phyloP scores from a whole-genome alignment of 306 rosid genomes.

The Cicer cuneatum region DNA sequence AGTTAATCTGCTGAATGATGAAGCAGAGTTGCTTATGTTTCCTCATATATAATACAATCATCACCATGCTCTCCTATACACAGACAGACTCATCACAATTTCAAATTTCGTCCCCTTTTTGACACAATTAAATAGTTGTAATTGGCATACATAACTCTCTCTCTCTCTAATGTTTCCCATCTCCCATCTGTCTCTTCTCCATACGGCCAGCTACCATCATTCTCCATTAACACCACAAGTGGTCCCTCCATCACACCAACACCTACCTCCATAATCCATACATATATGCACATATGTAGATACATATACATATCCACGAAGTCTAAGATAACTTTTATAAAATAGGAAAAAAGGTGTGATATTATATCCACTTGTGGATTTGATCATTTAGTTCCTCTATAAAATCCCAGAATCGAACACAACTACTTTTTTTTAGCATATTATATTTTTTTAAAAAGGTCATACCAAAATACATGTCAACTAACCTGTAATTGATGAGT shows the following conservation, averaged over 20 bases:
- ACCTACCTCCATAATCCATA: slow-evolving; percentile 51
- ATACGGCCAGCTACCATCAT: slow-evolving; percentile 66
- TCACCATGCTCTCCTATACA: slow-evolving; percentile 56
- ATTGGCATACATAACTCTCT: slow-evolving; percentile 68
- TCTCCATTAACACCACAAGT: slow-evolving; percentile 64
- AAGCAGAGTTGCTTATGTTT: slow-evolving; percentile 51
- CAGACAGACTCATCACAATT: slow-evolving; percentile 60
- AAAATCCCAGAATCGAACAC: slow-evolving; percentile 21
- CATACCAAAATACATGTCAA: background rate
- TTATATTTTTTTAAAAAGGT: background rate
- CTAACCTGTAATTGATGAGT: background rate
- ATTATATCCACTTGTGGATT: slow-evolving; percentile 32
- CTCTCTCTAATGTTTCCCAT: slow-evolving; percentile 69
- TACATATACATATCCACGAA: slow-evolving; percentile 19
- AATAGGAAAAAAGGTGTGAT: slow-evolving; percentile 8
- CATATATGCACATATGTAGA: slow-evolving; percentile 41
- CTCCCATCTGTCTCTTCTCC: slow-evolving; percentile 86
- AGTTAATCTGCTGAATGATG: slow-evolving; percentile 35
- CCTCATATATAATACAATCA: slow-evolving; percentile 35
- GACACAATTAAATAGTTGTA: slow-evolving; percentile 67
- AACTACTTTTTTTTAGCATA: background rate
- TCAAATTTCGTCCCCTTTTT: slow-evolving; percentile 57
- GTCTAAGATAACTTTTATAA: slow-evolving; percentile 20
- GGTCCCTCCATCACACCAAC: slow-evolving; percentile 74
- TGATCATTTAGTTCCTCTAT: slow-evolving; percentile 39